phyloP scores from a whole-genome alignment of 352 stramenopile species.

The Phytophthora litchii region DNA sequence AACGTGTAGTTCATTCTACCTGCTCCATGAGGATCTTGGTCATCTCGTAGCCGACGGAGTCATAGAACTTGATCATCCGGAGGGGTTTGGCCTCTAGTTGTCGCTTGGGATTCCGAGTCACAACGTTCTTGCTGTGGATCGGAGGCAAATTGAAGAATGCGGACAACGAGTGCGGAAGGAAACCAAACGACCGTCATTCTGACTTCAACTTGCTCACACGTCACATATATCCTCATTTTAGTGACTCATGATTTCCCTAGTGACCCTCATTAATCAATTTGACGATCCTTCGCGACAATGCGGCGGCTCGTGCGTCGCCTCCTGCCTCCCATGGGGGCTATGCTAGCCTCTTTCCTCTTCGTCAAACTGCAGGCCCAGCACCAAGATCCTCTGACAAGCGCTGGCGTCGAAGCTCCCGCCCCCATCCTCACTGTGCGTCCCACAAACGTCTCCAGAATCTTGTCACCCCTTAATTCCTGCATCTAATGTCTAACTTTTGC shows the following conservation, averaged over 20 bases:
- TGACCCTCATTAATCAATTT: conserved; percentile 14
- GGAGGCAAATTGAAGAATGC: conserved; percentile 19
- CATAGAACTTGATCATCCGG: conserved; percentile 20
- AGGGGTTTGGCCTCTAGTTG: conserved; percentile 7
- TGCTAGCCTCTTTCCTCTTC: conserved; percentile 19
- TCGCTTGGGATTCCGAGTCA: conserved; percentile 10
- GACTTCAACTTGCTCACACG: conserved; percentile 25
- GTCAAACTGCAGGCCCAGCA: conserved; percentile 15
- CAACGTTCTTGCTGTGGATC: conserved; percentile 2
- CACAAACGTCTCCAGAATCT: background rate
- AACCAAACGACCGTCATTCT: conserved; percentile 28
- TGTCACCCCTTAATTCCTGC: background rate
- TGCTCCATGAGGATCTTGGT: conserved; percentile 3
- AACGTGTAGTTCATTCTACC: too few relatives aligned
- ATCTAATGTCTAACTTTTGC: background rate
- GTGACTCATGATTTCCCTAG: conserved; percentile 2
- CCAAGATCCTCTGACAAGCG: background rate
- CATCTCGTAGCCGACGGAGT: conserved; percentile 14
- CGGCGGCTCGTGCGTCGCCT: conserved; percentile 14
- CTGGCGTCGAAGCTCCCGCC: conserved; percentile 9
- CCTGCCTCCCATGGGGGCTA: conserved; percentile 14
- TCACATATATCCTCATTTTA: conserved; percentile 6
- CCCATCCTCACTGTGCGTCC: conserved; percentile 19
- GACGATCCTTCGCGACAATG: conserved; percentile 24
- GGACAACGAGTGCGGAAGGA: conserved; percentile 16